phyloP scores from a whole-genome alignment of 306 rosid species.

The Prosopis cineraria region DNA sequence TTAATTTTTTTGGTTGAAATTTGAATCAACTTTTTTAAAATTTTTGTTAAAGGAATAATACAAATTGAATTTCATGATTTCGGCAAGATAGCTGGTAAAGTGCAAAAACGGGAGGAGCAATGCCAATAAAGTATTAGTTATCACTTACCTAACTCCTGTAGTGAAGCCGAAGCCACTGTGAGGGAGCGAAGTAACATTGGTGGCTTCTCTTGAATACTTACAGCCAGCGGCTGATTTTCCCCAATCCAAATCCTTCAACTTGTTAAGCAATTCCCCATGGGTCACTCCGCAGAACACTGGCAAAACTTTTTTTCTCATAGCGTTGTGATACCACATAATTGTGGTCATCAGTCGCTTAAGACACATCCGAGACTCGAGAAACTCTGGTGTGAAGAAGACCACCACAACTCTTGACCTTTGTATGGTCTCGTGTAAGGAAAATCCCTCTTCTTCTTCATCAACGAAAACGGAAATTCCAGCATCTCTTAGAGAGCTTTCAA shows the following conservation, averaged over 20 bases:
- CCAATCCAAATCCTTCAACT: background rate
- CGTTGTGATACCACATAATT: background rate
- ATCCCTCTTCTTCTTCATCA: background rate
- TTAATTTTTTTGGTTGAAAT: too few species aligned
- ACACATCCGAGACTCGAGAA: background rate
- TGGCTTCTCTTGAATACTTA: too few species aligned
- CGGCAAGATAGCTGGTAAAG: too few species aligned
- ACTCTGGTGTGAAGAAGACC: background rate
- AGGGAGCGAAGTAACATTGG: too few species aligned
- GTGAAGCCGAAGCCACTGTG: too few species aligned
- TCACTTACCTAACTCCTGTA: too few species aligned
- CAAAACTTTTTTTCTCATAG: background rate
- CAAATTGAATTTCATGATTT: too few species aligned
- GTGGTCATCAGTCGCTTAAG: background rate
- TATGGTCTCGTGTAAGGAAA: background rate
- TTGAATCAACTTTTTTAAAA: too few species aligned
- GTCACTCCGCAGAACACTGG: background rate
- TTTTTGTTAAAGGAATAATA: too few species aligned
- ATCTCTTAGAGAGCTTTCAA: background rate
- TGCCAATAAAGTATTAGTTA: too few species aligned
- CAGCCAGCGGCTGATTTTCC: background rate
- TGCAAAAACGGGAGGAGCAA: too few species aligned
- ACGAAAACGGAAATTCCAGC: background rate
- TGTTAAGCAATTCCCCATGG: background rate
- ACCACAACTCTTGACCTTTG: background rate